phyloP scores from a whole-genome alignment of 2,329 filamentous ascomycete species.

The Pseudogymnoascus sp. region DNA sequence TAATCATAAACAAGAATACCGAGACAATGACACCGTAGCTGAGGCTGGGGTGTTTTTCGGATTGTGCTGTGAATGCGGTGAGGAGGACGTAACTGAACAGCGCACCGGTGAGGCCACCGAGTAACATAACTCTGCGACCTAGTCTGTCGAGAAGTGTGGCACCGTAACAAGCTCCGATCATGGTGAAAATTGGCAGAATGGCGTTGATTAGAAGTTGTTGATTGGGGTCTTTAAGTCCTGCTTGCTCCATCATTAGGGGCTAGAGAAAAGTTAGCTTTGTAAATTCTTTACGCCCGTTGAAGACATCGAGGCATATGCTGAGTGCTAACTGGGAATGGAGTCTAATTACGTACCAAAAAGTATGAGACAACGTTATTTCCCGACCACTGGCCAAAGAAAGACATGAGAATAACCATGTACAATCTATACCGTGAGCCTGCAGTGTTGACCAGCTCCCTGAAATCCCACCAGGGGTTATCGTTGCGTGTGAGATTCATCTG shows the following conservation, averaged over 20 bases:
- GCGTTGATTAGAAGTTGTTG: slow-evolving; percentile 30
- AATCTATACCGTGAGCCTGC: slow-evolving; percentile 39
- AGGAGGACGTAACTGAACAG: slow-evolving; percentile 19
- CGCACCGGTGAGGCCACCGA: slow-evolving; percentile 23
- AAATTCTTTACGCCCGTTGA: slow-evolving; percentile 32
- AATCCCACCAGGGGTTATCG: slow-evolving; percentile 54
- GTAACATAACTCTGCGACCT: slow-evolving; percentile 35
- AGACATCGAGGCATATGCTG: neutral
- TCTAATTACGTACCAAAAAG: slow-evolving; percentile 18
- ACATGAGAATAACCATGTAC: slow-evolving; percentile 42
- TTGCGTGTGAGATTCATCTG: slow-evolving; percentile 37
- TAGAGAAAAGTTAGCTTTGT: slow-evolving; percentile 23
- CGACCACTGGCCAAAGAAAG: slow-evolving; percentile 39
- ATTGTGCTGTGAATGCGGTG: slow-evolving; percentile 24
- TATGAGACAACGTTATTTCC: slow-evolving; percentile 29
- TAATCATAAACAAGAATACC: slow-evolving; percentile 39
- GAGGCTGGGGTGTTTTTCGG: slow-evolving; percentile 26
- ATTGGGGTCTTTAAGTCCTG: slow-evolving; percentile 24
- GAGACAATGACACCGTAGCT: slow-evolving; percentile 39
- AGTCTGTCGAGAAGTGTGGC: slow-evolving; percentile 35
- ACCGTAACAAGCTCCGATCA: slow-evolving; percentile 30
- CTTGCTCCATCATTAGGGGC: slow-evolving; percentile 34
- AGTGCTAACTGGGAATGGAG: neutral
- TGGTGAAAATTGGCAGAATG: slow-evolving; percentile 30
- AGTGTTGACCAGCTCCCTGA: slow-evolving; percentile 43